phyloP scores from a whole-genome alignment of 2,329 filamentous ascomycete species.

The Diaporthe batatas region DNA sequence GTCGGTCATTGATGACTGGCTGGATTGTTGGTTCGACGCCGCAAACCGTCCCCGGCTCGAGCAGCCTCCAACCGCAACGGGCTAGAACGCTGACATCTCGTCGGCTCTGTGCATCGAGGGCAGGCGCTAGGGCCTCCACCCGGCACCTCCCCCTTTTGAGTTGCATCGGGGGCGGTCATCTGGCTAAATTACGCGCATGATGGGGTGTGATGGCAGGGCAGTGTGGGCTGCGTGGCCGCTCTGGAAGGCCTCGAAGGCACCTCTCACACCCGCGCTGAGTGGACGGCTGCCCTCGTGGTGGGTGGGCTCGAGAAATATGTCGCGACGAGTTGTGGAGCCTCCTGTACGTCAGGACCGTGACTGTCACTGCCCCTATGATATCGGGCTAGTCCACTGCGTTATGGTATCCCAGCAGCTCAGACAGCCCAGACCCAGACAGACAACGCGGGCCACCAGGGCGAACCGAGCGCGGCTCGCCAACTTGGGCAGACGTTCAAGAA shows the following conservation, averaged over 20 bases:
- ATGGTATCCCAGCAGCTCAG: neutral
- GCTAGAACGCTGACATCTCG: constrained; percentile 24
- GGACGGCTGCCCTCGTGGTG: constrained; percentile 11
- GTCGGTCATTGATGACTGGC: constrained; percentile 2
- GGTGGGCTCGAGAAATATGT: constrained; percentile 23
- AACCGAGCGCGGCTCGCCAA: constrained; percentile 4
- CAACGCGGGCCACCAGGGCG: neutral
- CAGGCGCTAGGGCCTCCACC: constrained; percentile 25
- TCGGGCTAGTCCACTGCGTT: neutral
- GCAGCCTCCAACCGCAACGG: constrained; percentile 17
- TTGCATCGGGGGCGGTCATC: constrained; percentile 28
- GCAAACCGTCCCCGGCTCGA: constrained; percentile 8
- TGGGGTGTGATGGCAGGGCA: constrained; percentile 31
- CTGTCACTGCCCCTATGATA: constrained; percentile 10
- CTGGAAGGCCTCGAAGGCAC: constrained; percentile 2
- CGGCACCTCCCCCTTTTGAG: constrained; percentile 23
- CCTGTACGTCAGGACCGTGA: constrained; percentile 27
- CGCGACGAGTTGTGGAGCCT: constrained; percentile 21
- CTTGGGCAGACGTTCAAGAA: neutral
- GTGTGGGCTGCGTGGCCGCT: neutral
- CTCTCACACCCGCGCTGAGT: neutral
- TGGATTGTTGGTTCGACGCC: neutral
- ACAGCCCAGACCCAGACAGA: neutral
- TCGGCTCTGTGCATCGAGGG: constrained; percentile 21
- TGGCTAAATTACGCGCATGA: constrained; percentile 35